Conservation (phyloP, 345 rosid genomes). For the Cardamine resedifolia region DNA sequence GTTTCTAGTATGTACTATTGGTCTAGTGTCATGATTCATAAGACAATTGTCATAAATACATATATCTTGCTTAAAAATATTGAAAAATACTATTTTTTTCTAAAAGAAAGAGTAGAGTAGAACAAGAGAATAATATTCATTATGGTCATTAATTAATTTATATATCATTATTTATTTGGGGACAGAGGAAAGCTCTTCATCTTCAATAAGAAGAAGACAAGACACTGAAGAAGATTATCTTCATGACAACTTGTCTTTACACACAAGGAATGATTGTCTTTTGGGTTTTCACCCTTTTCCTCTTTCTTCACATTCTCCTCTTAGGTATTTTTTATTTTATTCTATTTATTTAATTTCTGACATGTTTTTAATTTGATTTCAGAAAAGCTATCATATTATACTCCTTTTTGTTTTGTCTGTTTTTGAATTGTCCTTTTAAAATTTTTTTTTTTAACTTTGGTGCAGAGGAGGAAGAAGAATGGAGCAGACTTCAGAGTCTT, state of each 20-base stretch:
- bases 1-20: slow-evolving; percentile 39
- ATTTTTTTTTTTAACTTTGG: slow-evolving; percentile 10
- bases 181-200: slow-evolving; percentile 37
- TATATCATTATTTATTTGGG: neutral
- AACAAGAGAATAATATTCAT: slow-evolving; percentile 26
- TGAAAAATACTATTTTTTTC: too few relatives aligned
- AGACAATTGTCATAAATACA: slow-evolving; percentile 37
- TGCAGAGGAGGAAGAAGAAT: slow-evolving; percentile 28
- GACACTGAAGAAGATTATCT: slow-evolving; percentile 36
- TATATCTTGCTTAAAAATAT: neutral
- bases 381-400: slow-evolving; percentile 18
- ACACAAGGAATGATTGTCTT: slow-evolving; percentile 42
- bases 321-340: slow-evolving; percentile 27
- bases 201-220: slow-evolving; percentile 44
- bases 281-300: slow-evolving; percentile 36
- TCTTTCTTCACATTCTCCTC: slow-evolving; percentile 38
- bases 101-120: neutral
- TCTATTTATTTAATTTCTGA: slow-evolving; percentile 17
- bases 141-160: neutral
- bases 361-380: slow-evolving; percentile 27
- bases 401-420: slow-evolving; percentile 24
- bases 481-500: slow-evolving; percentile 37
- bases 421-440: slow-evolving; percentile 25
- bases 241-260: slow-evolving; percentile 39
- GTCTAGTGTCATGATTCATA: slow-evolving; percentile 42